phyloP scores from a whole-genome alignment of 371 early-diverging fungal genomes.

The Smittium culicis region DNA sequence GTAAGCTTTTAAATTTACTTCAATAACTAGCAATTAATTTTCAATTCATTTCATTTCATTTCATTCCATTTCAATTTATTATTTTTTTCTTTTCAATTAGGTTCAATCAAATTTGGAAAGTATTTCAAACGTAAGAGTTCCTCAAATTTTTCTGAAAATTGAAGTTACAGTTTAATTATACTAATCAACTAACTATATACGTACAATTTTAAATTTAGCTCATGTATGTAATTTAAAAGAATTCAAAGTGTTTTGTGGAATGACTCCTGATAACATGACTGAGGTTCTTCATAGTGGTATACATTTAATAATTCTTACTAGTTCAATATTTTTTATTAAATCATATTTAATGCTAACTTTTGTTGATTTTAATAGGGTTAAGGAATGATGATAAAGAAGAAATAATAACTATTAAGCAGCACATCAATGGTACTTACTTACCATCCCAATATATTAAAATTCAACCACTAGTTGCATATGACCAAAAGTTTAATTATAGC shows the following conservation, averaged over 20 bases:
- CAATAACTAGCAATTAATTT: no score
- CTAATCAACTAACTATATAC: no score
- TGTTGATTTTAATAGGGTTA: slow-evolving; percentile 38
- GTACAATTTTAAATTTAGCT: slow-evolving; percentile 28
- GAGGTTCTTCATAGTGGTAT: slow-evolving; percentile 77
- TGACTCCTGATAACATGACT: slow-evolving; percentile 57
- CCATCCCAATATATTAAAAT: slow-evolving; percentile 83
- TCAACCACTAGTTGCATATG: slow-evolving; percentile 78
- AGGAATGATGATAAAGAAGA: slow-evolving; percentile 83
- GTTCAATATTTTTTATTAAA: no score
- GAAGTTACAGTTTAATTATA: background rate
- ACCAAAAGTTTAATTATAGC: slow-evolving; percentile 84
- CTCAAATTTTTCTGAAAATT: background rate
- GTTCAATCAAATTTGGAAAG: slow-evolving; percentile 88
- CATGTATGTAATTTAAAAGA: slow-evolving; percentile 96
- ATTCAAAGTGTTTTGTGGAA: slow-evolving; percentile 83
- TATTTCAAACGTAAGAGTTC: slow-evolving; percentile 59
- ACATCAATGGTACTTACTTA: slow-evolving; percentile 39
- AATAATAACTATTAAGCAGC: slow-evolving; percentile 62
- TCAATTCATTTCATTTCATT: no score
- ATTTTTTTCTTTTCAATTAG: slow-evolving; percentile 25
- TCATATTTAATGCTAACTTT: no score
- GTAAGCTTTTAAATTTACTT: no score
- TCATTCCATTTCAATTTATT: no score
- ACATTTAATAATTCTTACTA: no score